Evolutionary conservation across 2,329 filamentous ascomycete genomes (phyloP), one percentile per base, ranked within the genome.

Genomic region (Trichoderma arundinaceum): DNA sequence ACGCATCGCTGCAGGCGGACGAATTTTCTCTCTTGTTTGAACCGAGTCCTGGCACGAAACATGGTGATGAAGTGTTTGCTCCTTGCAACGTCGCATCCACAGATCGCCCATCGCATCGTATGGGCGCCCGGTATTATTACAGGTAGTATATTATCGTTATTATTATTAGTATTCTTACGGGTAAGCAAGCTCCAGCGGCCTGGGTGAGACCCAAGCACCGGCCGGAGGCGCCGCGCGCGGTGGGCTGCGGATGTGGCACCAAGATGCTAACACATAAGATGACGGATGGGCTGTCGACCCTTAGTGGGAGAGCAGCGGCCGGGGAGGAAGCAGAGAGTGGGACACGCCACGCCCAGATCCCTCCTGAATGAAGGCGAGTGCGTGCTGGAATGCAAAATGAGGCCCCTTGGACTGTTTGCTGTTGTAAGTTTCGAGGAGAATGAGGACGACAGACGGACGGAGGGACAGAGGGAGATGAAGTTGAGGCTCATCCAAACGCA

Each of bases 191-290:
- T 44, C 48, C 38, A 52, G 63, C 49, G 48, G 49, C 46, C 58
- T 28, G 22, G 22, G 22, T 28, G 22, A 28, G 22, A 28, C 62
- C 63, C 48, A 59, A 59, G 56, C 48, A 43, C 38, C n/a, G 43
- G 12, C 63, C 63, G 63, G 63, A 53, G 39, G 57, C 54, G 59
- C 59, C 54, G 63, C 32, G 35, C 53, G 46, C 56, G 38, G 63
- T 53, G 56, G 41, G 53, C 35, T 58, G 48, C 48, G 63, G 63
- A 46, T 65, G 54, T 43, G 59, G 59, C 59, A 41, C 63, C 56
- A 60, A 60, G 63, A 53, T 60, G 54, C 63, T 46, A 52, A 60
- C 60, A 28, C 39, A 35, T 51, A 46, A 54, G 59, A 63, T 46
- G 59, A 63, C 32, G 52, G 52, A 54, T 41, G 52, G 52, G 35